Base-by-base conservation (phyloP, 148 eudicot genomes). In the Simmondsia chinensis region DNA sequence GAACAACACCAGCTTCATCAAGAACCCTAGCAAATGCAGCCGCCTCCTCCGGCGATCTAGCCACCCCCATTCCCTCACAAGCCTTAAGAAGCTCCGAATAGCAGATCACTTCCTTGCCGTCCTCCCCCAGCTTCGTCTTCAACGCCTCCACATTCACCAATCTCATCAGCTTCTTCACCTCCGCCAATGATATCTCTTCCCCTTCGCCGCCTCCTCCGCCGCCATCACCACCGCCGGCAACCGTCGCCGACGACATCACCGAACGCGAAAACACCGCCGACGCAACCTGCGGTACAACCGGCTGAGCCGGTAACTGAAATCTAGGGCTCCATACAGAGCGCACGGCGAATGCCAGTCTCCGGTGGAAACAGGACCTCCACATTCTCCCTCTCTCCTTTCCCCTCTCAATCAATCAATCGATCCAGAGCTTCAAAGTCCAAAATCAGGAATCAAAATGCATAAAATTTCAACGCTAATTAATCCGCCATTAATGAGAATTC, bases 1-100 rank as follows among this genome's bases (percentile, higher is more conserved):
- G 62, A 32, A 89, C 73, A 22, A 89, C 95, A 6, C 94, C 97
- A 31, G 97, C 91, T n/a, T 89, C 93, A 56, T 89, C 95, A 29
- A 89, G 73, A 44, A 73, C 83, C 14, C 47, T 43, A 1, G 79
- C 91, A 30, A 78, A 84, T 9, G 63, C 68, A 15, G 33, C 64
- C 2, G 95, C 94, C 54, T 89, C 97, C 1, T 66, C 71, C 4
- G 4, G 28, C 25, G 91, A 63, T 55, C 77, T 84, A 12, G 65
- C 75, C 7, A 89, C 84, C 0, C 97, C 97, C 61, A 72, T 56
- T 36, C 61, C 60, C 56, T 73, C 59, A 46, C 93, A 83, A 13
- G 70, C 87, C 14, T 56, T 52, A 14, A 89, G 53, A 2, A 89
- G 61, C 57, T 89, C 94, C 5, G 59, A 29, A 39, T 77, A 89